phyloP scores from a whole-genome alignment of 2,329 filamentous ascomycete species.

The Phaeosphaeria sp. region DNA sequence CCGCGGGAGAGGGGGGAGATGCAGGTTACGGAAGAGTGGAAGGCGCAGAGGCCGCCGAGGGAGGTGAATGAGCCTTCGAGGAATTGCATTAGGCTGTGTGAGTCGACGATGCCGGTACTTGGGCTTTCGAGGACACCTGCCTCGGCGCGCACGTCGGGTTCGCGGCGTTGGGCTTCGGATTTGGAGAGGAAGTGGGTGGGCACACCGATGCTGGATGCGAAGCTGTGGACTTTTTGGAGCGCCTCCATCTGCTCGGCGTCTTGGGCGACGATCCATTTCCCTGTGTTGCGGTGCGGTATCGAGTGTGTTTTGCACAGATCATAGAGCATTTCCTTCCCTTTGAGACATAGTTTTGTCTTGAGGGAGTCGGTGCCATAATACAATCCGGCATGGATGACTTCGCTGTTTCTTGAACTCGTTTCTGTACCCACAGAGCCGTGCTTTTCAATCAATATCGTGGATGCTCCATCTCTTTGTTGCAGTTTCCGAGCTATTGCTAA shows the following conservation, averaged over 20 bases:
- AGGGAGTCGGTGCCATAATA: conserved; percentile 82
- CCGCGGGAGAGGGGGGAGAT: conserved; percentile 65
- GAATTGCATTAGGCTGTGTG: conserved; percentile 81
- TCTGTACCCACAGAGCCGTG: conserved; percentile 80
- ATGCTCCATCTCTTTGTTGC: conserved; percentile 64
- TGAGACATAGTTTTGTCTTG: conserved; percentile 84
- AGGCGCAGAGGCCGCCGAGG: conserved; percentile 74
- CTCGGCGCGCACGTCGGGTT: conserved; percentile 77
- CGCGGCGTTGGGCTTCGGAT: conserved; percentile 67
- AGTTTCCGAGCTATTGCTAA: conserved; percentile 79
- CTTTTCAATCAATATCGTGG: conserved; percentile 81
- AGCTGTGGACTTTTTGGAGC: conserved; percentile 63
- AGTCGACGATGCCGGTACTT: conserved; percentile 89
- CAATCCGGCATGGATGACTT: conserved; percentile 95
- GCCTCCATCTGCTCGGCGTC: conserved; percentile 72
- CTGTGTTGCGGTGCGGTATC: conserved; percentile 76
- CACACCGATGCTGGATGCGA: conserved; percentile 64
- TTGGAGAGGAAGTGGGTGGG: conserved; percentile 73
- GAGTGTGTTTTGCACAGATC: conserved; percentile 70
- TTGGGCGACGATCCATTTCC: conserved; percentile 97
- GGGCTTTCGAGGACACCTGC: conserved; percentile 82
- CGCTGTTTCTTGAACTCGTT: conserved; percentile 88
- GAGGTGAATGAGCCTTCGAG: conserved; percentile 81
- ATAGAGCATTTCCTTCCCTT: conserved; percentile 80
- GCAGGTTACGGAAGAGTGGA: conserved; percentile 69